Base-by-base conservation (phyloP, 2,329 filamentous ascomycete genomes). In the Fusarium sororula region DNA sequence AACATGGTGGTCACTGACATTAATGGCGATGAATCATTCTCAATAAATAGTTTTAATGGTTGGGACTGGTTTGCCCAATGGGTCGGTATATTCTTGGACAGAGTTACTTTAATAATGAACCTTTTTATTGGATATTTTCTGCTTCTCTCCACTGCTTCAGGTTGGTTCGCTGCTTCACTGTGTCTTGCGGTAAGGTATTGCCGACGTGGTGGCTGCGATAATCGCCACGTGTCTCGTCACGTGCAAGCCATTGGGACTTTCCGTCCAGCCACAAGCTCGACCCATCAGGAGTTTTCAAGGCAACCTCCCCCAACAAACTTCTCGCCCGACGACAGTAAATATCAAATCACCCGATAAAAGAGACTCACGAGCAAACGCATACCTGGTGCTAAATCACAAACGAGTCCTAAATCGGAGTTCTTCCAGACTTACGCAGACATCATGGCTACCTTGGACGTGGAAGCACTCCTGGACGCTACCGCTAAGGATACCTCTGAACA, bases 381-480 rank as follows among this genome's bases (percentile, higher is more conserved):
- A 41, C 26, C 50, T 47, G 24, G 7, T 32, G 63, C 41, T 39
- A 22, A 44, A 57, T 55, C 32, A 70, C 44, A 54, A 63, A 64
- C 69, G 55, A 70, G 47, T 47, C 50, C 28, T 15, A 42, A 53
- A 45, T 51, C 48, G 37, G 59, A 62, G 48, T 58, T 59, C 48
- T 44, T 26, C 30, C 64, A 66, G 42, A 75, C 56, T 55, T 65
- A 57, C 60, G 65, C 66, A 77, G 74, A 68, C 75, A 83, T 75
- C 72, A 88, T 88, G 86, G 83, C 85, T 59, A 85, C 83, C 65
- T 81, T 88, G 77, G 94, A 97, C 81, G 94, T 98, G 78, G 95
- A 98, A 87, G 94, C 94, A 75, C 89, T 98, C 75, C 91, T 98
- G 77, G 95, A 98, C 84, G 94, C 93, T 58, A 94, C 93, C 72